Percentiles rank a stretch among this genome's conserved stretches.
phyloP scores from a whole-genome alignment of 1,284 basidiomycete genomes.

The Papiliotrema nemorosa region DNA sequence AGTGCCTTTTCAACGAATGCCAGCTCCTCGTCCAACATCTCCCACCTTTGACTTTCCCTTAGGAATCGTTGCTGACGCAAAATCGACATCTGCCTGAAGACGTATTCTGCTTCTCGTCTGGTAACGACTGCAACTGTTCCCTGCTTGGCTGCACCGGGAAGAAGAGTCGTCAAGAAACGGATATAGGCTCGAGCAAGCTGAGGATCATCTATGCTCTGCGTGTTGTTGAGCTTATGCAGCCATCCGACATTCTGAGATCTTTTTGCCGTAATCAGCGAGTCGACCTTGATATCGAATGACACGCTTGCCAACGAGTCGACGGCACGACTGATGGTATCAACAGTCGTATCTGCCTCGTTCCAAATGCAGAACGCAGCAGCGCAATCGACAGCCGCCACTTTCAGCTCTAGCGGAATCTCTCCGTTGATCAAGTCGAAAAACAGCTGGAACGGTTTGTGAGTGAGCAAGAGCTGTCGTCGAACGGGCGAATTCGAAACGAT shows the following conservation, averaged over 20 bases:
- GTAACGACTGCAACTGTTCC: conserved; percentile 54
- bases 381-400: conserved; percentile 79
- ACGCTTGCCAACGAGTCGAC: conserved; percentile 60
- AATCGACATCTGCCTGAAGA: conserved; percentile 81
- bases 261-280: conserved; percentile 57
- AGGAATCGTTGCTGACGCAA: conserved; percentile 64
- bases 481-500: conserved; percentile 68
- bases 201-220: no score
- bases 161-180: conserved; percentile 71
- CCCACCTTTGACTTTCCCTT: conserved; percentile 74
- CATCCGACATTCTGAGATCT: no score
- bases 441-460: conserved; percentile 74
- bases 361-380: conserved; percentile 79
- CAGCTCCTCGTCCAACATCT: conserved; percentile 77
- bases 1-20: conserved; percentile 81
- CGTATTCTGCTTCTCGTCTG: conserved; percentile 63
- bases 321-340: conserved; percentile 72
- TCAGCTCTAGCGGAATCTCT: conserved; percentile 84
- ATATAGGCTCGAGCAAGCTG: conserved; percentile 65
- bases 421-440: conserved; percentile 74
- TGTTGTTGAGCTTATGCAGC: no score
- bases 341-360: conserved; percentile 61
- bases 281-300: conserved; percentile 69
- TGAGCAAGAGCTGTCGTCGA: conserved; percentile 52
- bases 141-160: conserved; percentile 51